These are phyloP conservation scores for Polygonum aviculare DNA, from an alignment of 148 eudicot species.

Conservation along the genomic window DNA sequence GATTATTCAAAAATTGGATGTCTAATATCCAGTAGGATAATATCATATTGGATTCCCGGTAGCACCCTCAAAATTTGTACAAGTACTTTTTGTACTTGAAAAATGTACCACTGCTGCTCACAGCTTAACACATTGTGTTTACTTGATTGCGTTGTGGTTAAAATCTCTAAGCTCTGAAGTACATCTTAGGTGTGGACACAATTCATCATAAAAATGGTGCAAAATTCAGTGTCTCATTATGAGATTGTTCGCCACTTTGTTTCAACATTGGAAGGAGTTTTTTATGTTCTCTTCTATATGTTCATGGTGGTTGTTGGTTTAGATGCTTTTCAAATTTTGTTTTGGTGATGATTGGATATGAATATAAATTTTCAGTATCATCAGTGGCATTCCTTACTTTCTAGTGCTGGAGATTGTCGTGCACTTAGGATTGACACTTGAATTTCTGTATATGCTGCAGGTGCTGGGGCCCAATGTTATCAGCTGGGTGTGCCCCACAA, in stretches of 20 bases:
- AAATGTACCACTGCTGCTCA: not conserved
- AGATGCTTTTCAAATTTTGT: not conserved
- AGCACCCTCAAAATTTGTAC: not conserved
- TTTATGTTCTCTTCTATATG: not conserved
- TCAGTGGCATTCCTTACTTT: not conserved
- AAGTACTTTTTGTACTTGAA: not conserved
- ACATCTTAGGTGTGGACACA: not conserved
- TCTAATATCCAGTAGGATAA: not conserved
- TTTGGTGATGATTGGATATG: not conserved
- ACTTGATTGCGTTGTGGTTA: not conserved
- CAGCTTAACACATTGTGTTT: not conserved
- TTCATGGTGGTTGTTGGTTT: not conserved
- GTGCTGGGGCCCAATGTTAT: constrained; percentile 72
- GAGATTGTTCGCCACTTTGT: not conserved
- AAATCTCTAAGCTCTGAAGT: not conserved
- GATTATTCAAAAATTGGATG: not conserved
- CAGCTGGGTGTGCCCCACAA: constrained; percentile 67
- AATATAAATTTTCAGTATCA: not conserved
- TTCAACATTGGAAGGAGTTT: not conserved
- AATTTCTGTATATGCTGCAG: constrained; percentile 26
- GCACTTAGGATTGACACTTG: constrained; percentile 4
- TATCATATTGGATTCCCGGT: not conserved
- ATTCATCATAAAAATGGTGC: not conserved
- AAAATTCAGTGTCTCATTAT: not conserved
- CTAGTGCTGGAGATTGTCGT: not conserved